Evolutionary conservation across 1,139 yeast genomes (phyloP).

Genomic region (Saccharomycopsis crataegensis): DNA sequence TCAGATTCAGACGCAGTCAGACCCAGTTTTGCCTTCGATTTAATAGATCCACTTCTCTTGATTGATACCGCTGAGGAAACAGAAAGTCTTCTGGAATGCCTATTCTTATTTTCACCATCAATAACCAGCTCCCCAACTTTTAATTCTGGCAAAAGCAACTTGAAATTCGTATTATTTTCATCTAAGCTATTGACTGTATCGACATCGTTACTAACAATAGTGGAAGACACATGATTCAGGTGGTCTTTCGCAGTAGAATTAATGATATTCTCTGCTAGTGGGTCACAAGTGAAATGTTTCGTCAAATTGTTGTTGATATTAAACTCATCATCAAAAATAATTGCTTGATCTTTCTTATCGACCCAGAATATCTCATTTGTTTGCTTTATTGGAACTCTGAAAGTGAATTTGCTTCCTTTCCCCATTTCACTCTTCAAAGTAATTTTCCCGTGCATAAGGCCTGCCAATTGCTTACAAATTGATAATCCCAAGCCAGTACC

Average conservation of each 20-base stretch:
- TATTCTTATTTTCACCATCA: not conserved
- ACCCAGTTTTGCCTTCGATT: constrained; percentile 6
- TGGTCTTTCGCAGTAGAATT: no score
- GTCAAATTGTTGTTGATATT: constrained; percentile 38
- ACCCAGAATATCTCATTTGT: constrained; percentile 47
- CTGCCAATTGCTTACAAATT: constrained; percentile 84
- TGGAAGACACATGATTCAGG: no score
- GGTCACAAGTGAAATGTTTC: constrained; percentile 20
- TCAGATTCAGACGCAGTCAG: constrained; percentile 11
- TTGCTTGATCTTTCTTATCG: constrained; percentile 24
- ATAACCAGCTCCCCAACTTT: no score
- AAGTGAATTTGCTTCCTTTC: constrained; percentile 72
- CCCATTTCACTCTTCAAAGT: constrained; percentile 62
- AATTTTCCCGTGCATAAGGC: constrained; percentile 82
- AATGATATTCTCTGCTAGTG: not conserved
- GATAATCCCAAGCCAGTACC: constrained; percentile 95
- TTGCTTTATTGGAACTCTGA: constrained; percentile 72
- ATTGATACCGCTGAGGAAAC: constrained; percentile 6
- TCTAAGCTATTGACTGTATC: no score
- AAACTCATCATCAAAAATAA: constrained; percentile 40
- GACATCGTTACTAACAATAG: no score
- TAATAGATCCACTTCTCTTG: constrained; percentile 10
- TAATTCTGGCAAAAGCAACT: no score
- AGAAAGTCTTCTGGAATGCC: constrained; percentile 3
- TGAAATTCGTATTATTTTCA: no score